Conservation (phyloP, 2,329 filamentous ascomycete genomes). For the Coleophoma cylindrospora region DNA sequence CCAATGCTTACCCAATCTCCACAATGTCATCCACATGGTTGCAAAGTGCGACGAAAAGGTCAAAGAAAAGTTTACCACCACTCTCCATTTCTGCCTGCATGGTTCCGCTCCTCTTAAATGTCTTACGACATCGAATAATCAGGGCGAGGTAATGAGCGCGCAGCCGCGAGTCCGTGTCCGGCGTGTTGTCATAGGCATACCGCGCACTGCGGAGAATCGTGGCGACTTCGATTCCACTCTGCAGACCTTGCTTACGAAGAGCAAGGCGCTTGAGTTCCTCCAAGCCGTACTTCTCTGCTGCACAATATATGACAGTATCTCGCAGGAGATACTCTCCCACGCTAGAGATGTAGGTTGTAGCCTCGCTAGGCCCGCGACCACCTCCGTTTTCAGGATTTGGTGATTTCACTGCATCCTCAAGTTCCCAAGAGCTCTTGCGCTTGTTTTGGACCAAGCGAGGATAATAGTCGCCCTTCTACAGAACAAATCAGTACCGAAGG, state of each 20-base stretch:
- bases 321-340: slow-evolving; percentile 74
- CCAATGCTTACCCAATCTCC: slow-evolving; percentile 55
- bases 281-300: slow-evolving; percentile 84
- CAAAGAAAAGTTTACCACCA: slow-evolving; percentile 90
- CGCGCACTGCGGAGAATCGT: slow-evolving; percentile 89
- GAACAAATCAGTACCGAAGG: slow-evolving; percentile 3
- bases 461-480: slow-evolving; percentile 41
- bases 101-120: slow-evolving; percentile 96
- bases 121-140: slow-evolving; percentile 95
- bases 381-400: slow-evolving; percentile 50
- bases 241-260: slow-evolving; percentile 87
- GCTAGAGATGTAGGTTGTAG: slow-evolving; percentile 73
- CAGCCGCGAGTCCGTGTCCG: slow-evolving; percentile 85
- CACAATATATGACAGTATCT: slow-evolving; percentile 93
- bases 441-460: slow-evolving; percentile 84
- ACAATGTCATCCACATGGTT: slow-evolving; percentile 97
- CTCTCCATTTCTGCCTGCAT: slow-evolving; percentile 99
- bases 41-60: slow-evolving; percentile 96
- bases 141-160: slow-evolving; percentile 96
- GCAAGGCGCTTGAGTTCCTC: slow-evolving; percentile 88
- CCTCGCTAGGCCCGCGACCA: slow-evolving; percentile 61
- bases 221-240: slow-evolving; percentile 85
- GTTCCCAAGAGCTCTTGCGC: slow-evolving; percentile 80
- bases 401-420: slow-evolving; percentile 65
- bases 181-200: slow-evolving; percentile 93